These are phyloP conservation scores for Sporobolomyces roseus DNA, from an alignment of 768 basidiomycete species.

Conservation along the genomic window DNA sequence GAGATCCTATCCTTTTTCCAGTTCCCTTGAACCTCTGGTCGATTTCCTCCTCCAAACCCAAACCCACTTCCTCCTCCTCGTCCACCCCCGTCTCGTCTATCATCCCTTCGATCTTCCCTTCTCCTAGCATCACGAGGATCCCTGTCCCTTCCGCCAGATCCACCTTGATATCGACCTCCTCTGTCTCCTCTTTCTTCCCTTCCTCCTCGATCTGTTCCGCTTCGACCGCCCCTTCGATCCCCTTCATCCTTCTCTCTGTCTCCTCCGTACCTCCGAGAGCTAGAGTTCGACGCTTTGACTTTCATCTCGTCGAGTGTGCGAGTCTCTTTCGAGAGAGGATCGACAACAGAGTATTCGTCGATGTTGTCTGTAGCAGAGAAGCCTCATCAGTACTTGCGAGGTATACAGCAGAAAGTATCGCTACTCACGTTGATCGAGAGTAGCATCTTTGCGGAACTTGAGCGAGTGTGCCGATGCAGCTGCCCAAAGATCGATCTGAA, in stretches of 20 bases:
- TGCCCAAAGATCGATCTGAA: conserved; percentile 24
- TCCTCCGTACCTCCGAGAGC: conserved; percentile 19
- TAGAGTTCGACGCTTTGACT: conserved; percentile 2
- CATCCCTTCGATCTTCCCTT: too few species aligned
- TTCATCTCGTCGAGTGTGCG: conserved; percentile 35
- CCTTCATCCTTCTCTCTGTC: conserved; percentile 14
- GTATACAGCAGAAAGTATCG: not conserved
- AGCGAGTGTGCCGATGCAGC: conserved; percentile 42
- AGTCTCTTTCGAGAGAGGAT: conserved; percentile 37
- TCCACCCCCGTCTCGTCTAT: not conserved
- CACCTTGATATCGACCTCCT: not conserved
- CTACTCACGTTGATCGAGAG: conserved; percentile 38
- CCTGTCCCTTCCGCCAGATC: too few species aligned
- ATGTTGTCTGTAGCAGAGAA: conserved; percentile 4
- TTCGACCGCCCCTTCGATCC: conserved; percentile 3
- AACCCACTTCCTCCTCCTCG: not conserved
- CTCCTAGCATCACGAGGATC: too few species aligned
- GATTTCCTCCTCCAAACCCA: conserved; percentile 1
- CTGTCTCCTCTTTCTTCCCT: not conserved
- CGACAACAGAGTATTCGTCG: conserved; percentile 39
- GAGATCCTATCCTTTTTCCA: conserved; percentile 34
- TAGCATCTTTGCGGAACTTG: conserved; percentile 46
- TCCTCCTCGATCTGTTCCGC: not conserved
- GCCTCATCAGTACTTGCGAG: not conserved
- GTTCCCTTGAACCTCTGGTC: conserved; percentile 31